Percentiles rank a stretch among this genome's conserved stretches.
Evolutionary conservation across 768 basidiomycete species (phyloP).

Genomic region (Lactarius hengduanensis): DNA sequence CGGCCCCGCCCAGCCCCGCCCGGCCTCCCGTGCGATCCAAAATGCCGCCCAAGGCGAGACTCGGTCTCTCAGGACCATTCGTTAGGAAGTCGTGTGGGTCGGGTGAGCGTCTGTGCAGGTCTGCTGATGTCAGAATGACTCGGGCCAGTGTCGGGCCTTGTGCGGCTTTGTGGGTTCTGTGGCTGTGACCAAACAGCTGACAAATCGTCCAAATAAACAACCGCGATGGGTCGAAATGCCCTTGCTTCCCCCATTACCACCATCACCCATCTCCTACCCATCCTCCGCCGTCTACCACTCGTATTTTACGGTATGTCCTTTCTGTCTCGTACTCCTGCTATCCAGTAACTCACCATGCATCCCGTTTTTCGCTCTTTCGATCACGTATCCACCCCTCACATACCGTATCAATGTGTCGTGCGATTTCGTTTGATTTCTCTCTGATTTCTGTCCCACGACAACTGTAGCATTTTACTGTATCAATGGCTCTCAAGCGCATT

Average conservation of each 20-base stretch:
- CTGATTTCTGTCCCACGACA: conserved; percentile 33
- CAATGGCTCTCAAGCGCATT: conserved; percentile 98
- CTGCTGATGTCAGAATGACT: background rate
- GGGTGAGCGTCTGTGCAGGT: no score
- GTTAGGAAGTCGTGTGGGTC: background rate
- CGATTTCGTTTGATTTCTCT: conserved; percentile 43
- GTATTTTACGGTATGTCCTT: conserved; percentile 32
- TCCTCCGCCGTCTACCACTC: conserved; percentile 34
- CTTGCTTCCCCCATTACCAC: conserved; percentile 31
- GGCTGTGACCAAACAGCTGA: conserved; percentile 38
- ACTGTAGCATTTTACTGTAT: conserved; percentile 14
- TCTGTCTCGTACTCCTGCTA: conserved; percentile 1
- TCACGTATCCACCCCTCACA: conserved; percentile 4
- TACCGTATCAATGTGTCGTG: conserved; percentile 25
- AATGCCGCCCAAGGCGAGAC: background rate
- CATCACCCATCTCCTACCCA: conserved; percentile 31
- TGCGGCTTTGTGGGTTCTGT: background rate
- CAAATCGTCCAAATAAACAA: conserved; percentile 43
- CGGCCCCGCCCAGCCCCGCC: background rate
- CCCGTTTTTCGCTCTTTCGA: background rate
- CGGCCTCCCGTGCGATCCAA: background rate
- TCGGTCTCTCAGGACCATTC: background rate
- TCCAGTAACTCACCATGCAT: conserved; percentile 5
- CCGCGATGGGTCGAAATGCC: conserved; percentile 27
- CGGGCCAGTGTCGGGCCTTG: background rate